A percentile compares a stretch with the other conserved stretches of the same genome.
These are phyloP conservation scores for Brassica juncea DNA, from an alignment of 345 rosid species.

Conservation along the genomic window DNA sequence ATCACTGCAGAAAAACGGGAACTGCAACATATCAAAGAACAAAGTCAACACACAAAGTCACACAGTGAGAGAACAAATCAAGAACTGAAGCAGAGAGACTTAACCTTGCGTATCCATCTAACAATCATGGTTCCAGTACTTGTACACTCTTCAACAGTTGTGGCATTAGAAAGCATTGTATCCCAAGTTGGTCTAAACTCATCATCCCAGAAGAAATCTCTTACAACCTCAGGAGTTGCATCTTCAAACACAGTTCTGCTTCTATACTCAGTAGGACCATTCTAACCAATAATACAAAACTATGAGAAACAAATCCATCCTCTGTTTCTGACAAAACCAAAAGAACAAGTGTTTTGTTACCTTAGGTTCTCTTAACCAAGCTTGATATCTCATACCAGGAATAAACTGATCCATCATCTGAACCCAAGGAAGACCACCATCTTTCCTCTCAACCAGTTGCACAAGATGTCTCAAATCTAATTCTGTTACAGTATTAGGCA, in stretches of 20 bases:
- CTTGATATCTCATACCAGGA: conserved; percentile 64
- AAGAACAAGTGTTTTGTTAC: conserved; percentile 34
- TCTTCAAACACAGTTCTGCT: conserved; percentile 69
- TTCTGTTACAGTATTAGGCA: conserved; percentile 51
- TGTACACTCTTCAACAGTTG: conserved; percentile 56
- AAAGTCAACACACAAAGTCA: not conserved
- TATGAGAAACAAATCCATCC: not conserved
- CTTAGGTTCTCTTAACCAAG: conserved; percentile 76
- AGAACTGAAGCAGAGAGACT: not conserved
- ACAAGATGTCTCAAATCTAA: conserved; percentile 63
- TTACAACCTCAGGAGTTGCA: conserved; percentile 61
- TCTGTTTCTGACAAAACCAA: not conserved
- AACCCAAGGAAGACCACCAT: conserved; percentile 72
- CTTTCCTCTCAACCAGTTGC: conserved; percentile 66
- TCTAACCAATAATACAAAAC: conserved; percentile 38
- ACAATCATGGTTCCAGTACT: conserved; percentile 75
- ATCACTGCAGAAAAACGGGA: conserved; percentile 83
- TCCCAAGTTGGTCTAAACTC: conserved; percentile 76
- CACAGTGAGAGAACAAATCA: not conserved
- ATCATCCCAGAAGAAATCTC: conserved; percentile 89
- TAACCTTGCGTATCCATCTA: conserved; percentile 80
- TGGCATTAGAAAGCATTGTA: conserved; percentile 65
- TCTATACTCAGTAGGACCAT: conserved; percentile 73
- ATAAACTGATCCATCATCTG: conserved; percentile 74
- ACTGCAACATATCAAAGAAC: conserved; percentile 44